Evolutionary conservation across 495 filamentous ascomycete genomes (phyloP).

Genomic region (Ascodesmis nigricans): DNA sequence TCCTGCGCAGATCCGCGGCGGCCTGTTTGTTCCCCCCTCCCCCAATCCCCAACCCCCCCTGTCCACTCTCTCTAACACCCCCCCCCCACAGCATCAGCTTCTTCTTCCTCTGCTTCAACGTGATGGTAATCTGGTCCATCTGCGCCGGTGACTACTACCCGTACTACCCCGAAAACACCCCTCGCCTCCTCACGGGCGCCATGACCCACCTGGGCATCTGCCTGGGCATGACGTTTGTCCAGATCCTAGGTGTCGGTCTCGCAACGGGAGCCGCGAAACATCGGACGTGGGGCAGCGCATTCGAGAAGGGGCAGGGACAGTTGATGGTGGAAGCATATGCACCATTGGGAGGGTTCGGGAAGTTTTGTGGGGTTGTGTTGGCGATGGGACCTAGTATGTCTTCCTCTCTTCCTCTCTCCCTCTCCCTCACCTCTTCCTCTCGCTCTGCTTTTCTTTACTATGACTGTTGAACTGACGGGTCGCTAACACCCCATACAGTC

Average conservation of each 20-base stretch:
- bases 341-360: conserved; percentile 43
- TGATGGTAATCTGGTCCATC: conserved; percentile 20
- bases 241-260: conserved; percentile 51
- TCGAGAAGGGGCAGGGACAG: conserved; percentile 37
- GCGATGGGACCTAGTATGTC: conserved; percentile 37
- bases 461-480: too few relatives aligned
- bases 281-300: conserved; percentile 31
- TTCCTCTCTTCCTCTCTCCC: too few relatives aligned
- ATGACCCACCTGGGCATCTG: conserved; percentile 17
- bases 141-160: conserved; percentile 35
- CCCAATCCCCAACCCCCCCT: too few relatives aligned
- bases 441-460: not conserved
- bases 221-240: conserved; percentile 33
- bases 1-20: not conserved
- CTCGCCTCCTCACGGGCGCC: conserved; percentile 22
- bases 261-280: conserved; percentile 35
- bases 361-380: conserved; percentile 49
- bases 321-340: conserved; percentile 44
- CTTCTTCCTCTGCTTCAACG: conserved; percentile 42
- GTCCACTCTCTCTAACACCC: conserved; percentile 35
- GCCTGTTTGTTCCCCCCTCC: too few relatives aligned
- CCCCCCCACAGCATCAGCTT: conserved; percentile 33
- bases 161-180: conserved; percentile 29
- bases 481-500: conserved; percentile 20
- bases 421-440: too few relatives aligned